These are phyloP conservation scores for Corchorus olitorius DNA, from an alignment of 345 rosid genomes.

Conservation along the genomic window DNA sequence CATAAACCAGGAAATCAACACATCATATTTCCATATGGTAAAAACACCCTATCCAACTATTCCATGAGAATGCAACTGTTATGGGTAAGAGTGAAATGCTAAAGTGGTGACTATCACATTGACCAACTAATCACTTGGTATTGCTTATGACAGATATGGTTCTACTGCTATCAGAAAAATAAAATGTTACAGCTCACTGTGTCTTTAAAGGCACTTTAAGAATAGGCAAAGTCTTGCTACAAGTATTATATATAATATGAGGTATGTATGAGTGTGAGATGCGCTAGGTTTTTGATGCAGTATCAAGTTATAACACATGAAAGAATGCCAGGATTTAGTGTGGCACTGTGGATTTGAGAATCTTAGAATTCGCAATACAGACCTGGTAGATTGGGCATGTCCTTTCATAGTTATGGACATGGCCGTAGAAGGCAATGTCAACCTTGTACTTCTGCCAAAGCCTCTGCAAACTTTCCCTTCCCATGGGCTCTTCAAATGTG, in stretches of 20 bases:
- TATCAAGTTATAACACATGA: not conserved
- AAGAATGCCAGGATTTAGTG: not conserved
- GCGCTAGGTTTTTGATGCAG: not conserved
- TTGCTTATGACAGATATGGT: not conserved
- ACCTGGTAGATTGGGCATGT: slow-evolving; percentile 78
- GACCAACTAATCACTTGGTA: not conserved
- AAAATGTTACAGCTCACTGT: no score
- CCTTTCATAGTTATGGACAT: slow-evolving; percentile 75
- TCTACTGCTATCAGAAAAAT: no score
- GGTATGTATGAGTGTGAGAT: not conserved
- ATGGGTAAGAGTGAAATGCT: not conserved
- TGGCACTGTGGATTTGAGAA: not conserved
- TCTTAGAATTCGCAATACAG: slow-evolving; percentile 1
- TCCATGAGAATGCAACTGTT: not conserved
- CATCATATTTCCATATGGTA: not conserved
- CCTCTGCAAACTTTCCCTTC: slow-evolving; percentile 62
- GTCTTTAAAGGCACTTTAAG: not conserved
- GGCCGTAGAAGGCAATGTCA: slow-evolving; percentile 75
- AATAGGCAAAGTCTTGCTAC: not conserved
- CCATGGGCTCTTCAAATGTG: slow-evolving; percentile 60
- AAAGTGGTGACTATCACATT: not conserved
- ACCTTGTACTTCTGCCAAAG: slow-evolving; percentile 84
- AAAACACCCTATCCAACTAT: not conserved
- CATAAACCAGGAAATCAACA: slow-evolving; percentile 8
- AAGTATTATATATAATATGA: not conserved